Evolutionary conservation across 164 flowering plant species (phyloP).

Genomic region (Liquidambar formosana): DNA sequence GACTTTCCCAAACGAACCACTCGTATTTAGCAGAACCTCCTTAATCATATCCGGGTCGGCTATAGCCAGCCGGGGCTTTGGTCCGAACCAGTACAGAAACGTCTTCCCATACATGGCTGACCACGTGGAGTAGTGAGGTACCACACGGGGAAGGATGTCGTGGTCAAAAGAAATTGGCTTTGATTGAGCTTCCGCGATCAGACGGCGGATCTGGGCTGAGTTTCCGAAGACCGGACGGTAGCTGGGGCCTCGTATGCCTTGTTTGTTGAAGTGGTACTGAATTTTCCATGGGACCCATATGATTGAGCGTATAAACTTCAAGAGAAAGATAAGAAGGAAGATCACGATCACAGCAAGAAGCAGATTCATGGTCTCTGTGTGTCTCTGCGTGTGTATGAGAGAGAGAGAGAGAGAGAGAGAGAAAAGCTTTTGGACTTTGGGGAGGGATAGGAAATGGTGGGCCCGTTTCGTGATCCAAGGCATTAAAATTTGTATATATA

Average conservation of each 20-base stretch:
- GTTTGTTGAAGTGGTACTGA: constrained; percentile 39
- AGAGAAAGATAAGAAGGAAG: not conserved
- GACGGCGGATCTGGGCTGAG: constrained; percentile 23
- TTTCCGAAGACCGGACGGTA: constrained; percentile 44
- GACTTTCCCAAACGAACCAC: constrained; percentile 33
- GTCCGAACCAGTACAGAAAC: constrained; percentile 71
- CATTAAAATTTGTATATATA: no score
- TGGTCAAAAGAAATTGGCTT: constrained; percentile 30
- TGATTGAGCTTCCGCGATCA: constrained; percentile 23
- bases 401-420: not conserved
- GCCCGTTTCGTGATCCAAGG: no score
- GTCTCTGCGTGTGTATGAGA: no score
- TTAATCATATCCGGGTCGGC: constrained; percentile 62
- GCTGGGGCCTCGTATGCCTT: constrained; percentile 45
- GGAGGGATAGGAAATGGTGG: no score
- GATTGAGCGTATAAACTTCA: constrained; percentile 19
- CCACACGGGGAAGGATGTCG: constrained; percentile 34
- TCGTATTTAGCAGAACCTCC: constrained; percentile 44
- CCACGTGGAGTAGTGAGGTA: constrained; percentile 60
- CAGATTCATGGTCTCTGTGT: constrained; percentile 9
- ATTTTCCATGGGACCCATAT: constrained; percentile 44
- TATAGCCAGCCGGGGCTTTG: constrained; percentile 49
- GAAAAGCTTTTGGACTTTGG: no score
- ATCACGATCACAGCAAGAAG: not conserved
- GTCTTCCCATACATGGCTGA: constrained; percentile 55